Conservation (phyloP, 176 grass and related monocot species). For the Musa schizocarpa region DNA sequence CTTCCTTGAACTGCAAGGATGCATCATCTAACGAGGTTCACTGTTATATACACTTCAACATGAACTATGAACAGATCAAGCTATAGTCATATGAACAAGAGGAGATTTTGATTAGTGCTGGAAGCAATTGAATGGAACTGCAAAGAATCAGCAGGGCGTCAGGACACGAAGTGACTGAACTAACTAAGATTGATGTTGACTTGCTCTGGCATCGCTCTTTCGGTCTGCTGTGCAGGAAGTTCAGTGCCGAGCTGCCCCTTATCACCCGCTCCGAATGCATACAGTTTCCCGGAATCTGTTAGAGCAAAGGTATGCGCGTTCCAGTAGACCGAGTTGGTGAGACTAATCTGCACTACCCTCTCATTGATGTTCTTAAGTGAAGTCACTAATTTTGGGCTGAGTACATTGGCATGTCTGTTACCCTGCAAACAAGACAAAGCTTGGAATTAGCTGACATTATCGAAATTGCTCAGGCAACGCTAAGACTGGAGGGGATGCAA, state of each 20-base stretch:
- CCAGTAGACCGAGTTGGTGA: slow-evolving; percentile 84
- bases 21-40: not conserved
- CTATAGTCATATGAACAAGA: slow-evolving; percentile 4
- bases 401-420: slow-evolving; percentile 55
- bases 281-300: slow-evolving; percentile 66
- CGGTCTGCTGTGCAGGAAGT: slow-evolving; percentile 59
- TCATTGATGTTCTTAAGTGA: slow-evolving; percentile 70
- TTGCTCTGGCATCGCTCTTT: slow-evolving; percentile 56
- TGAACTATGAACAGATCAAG: slow-evolving; percentile 7
- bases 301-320: slow-evolving; percentile 93
- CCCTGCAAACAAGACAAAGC: slow-evolving; percentile 43
- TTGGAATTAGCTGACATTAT: slow-evolving; percentile 4
- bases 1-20: not conserved
- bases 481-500: too few relatives aligned
- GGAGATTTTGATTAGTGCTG: not conserved
- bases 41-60: slow-evolving; percentile 7
- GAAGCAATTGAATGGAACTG: not conserved
- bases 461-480: not conserved
- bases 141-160: slow-evolving; percentile 13
- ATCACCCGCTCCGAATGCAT: slow-evolving; percentile 70
- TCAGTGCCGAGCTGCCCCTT: slow-evolving; percentile 78
- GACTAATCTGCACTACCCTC: slow-evolving; percentile 43
- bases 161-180: not conserved
- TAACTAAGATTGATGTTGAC: slow-evolving; percentile 66
- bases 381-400: slow-evolving; percentile 68